Conservation (phyloP, 2,329 filamentous ascomycete species). For the Fusarium sp. region DNA sequence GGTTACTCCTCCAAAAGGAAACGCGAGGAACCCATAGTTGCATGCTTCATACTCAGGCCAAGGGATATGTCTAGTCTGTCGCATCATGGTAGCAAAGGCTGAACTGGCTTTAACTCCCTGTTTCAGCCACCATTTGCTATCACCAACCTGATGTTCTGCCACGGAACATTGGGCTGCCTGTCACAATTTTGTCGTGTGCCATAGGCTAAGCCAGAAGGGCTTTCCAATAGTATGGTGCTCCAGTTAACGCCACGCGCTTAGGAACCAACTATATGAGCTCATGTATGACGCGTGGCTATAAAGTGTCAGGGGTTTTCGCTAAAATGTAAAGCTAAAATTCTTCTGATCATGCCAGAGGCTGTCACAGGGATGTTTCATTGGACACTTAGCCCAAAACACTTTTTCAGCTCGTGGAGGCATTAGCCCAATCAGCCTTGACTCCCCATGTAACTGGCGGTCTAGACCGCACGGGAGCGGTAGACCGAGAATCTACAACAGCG, state of each 20-base stretch:
- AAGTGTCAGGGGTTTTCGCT: background rate
- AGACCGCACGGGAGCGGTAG: background rate
- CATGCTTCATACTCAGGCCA: too few species aligned
- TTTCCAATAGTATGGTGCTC: too few species aligned
- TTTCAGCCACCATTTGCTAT: background rate
- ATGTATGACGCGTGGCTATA: background rate
- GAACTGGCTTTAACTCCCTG: too few species aligned
- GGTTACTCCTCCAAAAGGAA: too few species aligned
- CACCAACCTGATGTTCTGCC: too few species aligned
- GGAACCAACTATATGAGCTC: background rate
- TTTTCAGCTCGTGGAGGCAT: background rate
- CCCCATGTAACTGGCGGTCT: background rate
- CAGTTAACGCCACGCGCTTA: background rate
- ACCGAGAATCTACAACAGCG: background rate
- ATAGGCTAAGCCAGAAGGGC: background rate
- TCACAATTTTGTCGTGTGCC: background rate
- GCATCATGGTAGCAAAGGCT: too few species aligned
- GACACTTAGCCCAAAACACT: background rate
- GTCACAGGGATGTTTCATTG: background rate
- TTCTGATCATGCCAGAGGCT: background rate
- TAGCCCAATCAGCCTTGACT: background rate
- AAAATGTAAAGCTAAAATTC: background rate
- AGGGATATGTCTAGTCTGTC: too few species aligned
- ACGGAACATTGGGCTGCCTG: background rate
- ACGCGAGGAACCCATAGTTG: too few species aligned